These are phyloP conservation scores for Asterophora lycoperdoides DNA, from an alignment of 768 basidiomycete species.

Conservation along the genomic window DNA sequence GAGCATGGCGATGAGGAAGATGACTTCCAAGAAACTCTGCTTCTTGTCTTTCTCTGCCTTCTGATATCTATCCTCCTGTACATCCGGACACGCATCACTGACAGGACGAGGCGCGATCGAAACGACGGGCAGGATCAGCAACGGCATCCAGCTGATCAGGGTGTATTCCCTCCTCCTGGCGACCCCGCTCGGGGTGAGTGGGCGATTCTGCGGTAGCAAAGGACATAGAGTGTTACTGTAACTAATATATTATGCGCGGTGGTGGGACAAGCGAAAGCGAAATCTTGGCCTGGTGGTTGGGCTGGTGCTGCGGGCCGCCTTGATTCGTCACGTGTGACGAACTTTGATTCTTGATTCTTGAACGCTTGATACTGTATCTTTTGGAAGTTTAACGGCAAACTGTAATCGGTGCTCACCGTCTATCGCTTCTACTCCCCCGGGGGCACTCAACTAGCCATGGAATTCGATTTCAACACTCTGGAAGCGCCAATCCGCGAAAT, in stretches of 20 bases:
- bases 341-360: too few relatives aligned
- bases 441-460: slow-evolving; percentile 34
- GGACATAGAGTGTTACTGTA: slow-evolving; percentile 18
- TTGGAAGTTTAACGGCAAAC: too few relatives aligned
- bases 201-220: slow-evolving; percentile 50
- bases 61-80: slow-evolving; percentile 74
- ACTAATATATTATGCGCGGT: slow-evolving; percentile 10
- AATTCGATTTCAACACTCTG: slow-evolving; percentile 49
- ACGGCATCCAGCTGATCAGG: slow-evolving; percentile 35
- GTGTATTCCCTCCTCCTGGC: slow-evolving; percentile 58
- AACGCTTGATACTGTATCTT: too few relatives aligned
- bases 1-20: slow-evolving; percentile 57
- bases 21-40: slow-evolving; percentile 76
- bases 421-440: slow-evolving; percentile 9
- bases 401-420: background rate
- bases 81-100: slow-evolving; percentile 73
- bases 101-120: slow-evolving; percentile 65
- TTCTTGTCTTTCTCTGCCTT: slow-evolving; percentile 70
- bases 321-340: too few relatives aligned
- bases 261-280: background rate
- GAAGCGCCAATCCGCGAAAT: slow-evolving; percentile 63
- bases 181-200: slow-evolving; percentile 65
- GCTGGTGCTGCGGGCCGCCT: too few relatives aligned
- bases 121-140: slow-evolving; percentile 38
- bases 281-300: too few relatives aligned